Evolutionary conservation across 2,329 filamentous ascomycete genomes (phyloP).

Genomic region (Pseudogymnoascus sp.): DNA sequence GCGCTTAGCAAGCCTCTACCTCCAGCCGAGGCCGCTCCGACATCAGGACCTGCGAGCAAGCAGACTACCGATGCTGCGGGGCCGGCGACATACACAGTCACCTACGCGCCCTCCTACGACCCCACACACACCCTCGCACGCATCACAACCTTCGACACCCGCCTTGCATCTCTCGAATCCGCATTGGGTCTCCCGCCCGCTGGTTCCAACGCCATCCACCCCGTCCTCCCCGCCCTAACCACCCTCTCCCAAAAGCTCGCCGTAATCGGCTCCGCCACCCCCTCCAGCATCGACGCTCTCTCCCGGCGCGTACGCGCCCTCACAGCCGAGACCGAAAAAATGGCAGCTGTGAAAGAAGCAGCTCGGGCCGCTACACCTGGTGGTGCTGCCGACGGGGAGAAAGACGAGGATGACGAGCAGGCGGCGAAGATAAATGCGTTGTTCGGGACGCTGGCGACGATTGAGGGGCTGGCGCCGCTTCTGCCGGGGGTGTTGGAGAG

Average conservation of each 20-base stretch:
- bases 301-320: conserved; percentile 62
- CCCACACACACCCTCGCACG: conserved; percentile 66
- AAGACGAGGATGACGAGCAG: conserved; percentile 51
- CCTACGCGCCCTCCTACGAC: conserved; percentile 55
- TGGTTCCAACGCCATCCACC: conserved; percentile 47
- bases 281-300: conserved; percentile 63
- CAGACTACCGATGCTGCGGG: conserved; percentile 17
- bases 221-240: conserved; percentile 75
- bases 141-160: conserved; percentile 78
- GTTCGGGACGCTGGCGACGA: conserved; percentile 79
- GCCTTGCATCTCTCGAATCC: conserved; percentile 70
- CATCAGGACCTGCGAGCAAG: conserved; percentile 15
- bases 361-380: conserved; percentile 32
- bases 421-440: conserved; percentile 82
- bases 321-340: conserved; percentile 61
- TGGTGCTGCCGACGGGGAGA: conserved; percentile 29
- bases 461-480: conserved; percentile 76
- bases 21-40: conserved; percentile 20
- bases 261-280: conserved; percentile 63
- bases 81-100: conserved; percentile 52
- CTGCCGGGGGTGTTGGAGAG: conserved; percentile 80
- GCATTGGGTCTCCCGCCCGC: conserved; percentile 56
- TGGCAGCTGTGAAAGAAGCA: conserved; percentile 54
- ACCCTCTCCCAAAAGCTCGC: conserved; percentile 72
- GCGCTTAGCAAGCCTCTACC: conserved; percentile 13